Percentiles rank a stretch among this genome's conserved stretches.
phyloP scores from a whole-genome alignment of 495 filamentous ascomycete species.

The Zalerion maritima region DNA sequence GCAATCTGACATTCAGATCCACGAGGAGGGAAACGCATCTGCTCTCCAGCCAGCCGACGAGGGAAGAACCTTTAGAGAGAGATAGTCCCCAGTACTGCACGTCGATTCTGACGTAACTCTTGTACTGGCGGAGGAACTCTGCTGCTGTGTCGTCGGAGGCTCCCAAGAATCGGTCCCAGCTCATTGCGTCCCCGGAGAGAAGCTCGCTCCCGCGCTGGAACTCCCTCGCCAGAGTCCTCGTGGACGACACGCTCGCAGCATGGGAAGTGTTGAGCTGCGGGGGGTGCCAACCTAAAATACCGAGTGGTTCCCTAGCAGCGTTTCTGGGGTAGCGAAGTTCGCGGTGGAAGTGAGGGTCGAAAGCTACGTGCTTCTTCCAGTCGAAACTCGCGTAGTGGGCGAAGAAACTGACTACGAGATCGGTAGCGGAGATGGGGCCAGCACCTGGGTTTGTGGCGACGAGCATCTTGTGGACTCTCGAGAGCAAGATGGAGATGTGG shows the following conservation, averaged over 20 bases:
- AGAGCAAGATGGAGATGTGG: conserved; percentile 41
- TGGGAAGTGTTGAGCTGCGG: conserved; percentile 39
- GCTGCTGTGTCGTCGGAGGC: conserved; percentile 5
- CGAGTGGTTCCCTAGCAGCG: conserved; percentile 38
- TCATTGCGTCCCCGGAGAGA: conserved; percentile 13
- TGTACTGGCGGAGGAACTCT: conserved; percentile 30
- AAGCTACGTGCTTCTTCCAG: conserved; percentile 32
- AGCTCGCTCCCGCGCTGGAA: conserved; percentile 26
- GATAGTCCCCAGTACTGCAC: conserved; percentile 41
- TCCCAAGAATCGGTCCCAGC: conserved; percentile 30
- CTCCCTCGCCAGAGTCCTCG: conserved; percentile 32
- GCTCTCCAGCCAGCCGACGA: conserved; percentile 42
- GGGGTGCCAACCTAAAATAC: conserved; percentile 36
- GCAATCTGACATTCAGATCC: conserved; percentile 31
- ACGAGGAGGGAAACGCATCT: conserved; percentile 33
- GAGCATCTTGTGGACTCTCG: conserved; percentile 35
- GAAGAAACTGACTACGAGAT: conserved; percentile 38
- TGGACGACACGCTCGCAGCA: conserved; percentile 29
- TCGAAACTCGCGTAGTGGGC: conserved; percentile 41
- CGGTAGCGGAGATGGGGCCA: conserved; percentile 17
- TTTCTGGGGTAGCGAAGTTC: conserved; percentile 29
- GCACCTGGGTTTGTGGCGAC: conserved; percentile 3
- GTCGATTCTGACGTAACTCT: conserved; percentile 36
- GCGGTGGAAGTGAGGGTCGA: conserved; percentile 35
- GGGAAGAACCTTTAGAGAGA: conserved; percentile 24